Evolutionary conservation across 2,329 filamentous ascomycete genomes (phyloP).

Genomic region (Aspergillus proliferans): DNA sequence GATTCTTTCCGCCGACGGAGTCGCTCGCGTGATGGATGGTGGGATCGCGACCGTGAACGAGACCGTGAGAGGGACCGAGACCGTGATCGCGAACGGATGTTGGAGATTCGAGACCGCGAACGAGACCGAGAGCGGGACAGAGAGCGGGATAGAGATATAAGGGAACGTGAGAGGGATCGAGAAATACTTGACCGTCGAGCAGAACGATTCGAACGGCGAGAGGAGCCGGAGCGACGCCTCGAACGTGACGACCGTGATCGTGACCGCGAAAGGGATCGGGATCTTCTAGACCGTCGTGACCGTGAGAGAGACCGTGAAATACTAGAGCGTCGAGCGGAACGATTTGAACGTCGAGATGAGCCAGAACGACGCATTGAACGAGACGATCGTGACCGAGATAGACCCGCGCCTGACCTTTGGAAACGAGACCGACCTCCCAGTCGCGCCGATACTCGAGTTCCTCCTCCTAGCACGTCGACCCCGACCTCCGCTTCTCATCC

Average conservation of each 20-base stretch:
- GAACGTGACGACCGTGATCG: constrained; percentile 28
- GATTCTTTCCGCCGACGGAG: constrained; percentile 39
- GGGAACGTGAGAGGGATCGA: constrained; percentile 15
- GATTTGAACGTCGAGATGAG: constrained; percentile 25
- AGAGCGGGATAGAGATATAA: constrained; percentile 18
- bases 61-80: constrained; percentile 32
- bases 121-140: constrained; percentile 33
- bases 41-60: constrained; percentile 34
- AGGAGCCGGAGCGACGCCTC: constrained; percentile 26
- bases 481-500: constrained; percentile 10
- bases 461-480: constrained; percentile 16
- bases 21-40: constrained; percentile 39
- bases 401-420: constrained; percentile 23
- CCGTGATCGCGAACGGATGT: constrained; percentile 30
- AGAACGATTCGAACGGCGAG: constrained; percentile 24
- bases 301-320: constrained; percentile 16
- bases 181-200: constrained; percentile 20
- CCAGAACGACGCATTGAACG: constrained; percentile 26
- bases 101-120: constrained; percentile 29
- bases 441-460: constrained; percentile 23
- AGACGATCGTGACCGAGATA: constrained; percentile 25
- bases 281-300: constrained; percentile 9
- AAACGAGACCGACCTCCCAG: constrained; percentile 36
- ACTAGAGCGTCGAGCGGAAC: constrained; percentile 20
- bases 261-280: constrained; percentile 16